Evolutionary conservation across 345 rosid species (phyloP).

Genomic region (Murraya paniculata): DNA sequence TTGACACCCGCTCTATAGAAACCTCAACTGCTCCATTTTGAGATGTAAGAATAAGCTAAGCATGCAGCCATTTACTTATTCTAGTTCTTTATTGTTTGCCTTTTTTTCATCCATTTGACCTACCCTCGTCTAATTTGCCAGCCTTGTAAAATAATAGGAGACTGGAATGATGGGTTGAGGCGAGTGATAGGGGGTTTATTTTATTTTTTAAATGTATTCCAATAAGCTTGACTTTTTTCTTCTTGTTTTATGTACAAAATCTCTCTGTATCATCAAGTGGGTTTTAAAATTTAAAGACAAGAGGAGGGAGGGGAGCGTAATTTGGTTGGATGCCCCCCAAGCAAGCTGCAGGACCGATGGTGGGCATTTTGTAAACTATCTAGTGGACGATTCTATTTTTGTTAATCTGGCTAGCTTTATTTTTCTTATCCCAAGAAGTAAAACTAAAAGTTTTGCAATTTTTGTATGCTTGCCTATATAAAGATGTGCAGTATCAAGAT

Average conservation of each 20-base stretch:
- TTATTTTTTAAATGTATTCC: too few relatives aligned
- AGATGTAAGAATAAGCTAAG: constrained; percentile 20
- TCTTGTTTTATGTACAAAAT: neutral
- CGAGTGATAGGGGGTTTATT: too few relatives aligned
- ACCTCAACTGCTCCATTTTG: constrained; percentile 65
- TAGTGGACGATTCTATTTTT: neutral
- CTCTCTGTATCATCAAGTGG: neutral
- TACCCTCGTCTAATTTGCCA: too few relatives aligned
- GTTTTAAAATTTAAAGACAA: neutral
- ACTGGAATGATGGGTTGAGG: too few relatives aligned
- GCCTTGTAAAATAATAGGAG: too few relatives aligned
- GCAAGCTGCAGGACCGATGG: neutral
- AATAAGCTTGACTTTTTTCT: too few relatives aligned
- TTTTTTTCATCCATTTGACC: too few relatives aligned
- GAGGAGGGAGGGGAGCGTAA: too few relatives aligned
- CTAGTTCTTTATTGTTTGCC: neutral
- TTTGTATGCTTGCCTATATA: constrained; percentile 2
- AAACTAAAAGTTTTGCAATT: neutral
- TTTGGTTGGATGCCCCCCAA: neutral
- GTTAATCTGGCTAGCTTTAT: neutral
- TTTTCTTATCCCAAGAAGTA: neutral
- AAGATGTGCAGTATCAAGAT: constrained; percentile 6
- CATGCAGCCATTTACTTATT: neutral
- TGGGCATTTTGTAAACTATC: neutral
- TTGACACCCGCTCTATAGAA: too few relatives aligned